Evolutionary conservation across 2,329 filamentous ascomycete genomes (phyloP).

Genomic region (Zymoseptoria passerinii): DNA sequence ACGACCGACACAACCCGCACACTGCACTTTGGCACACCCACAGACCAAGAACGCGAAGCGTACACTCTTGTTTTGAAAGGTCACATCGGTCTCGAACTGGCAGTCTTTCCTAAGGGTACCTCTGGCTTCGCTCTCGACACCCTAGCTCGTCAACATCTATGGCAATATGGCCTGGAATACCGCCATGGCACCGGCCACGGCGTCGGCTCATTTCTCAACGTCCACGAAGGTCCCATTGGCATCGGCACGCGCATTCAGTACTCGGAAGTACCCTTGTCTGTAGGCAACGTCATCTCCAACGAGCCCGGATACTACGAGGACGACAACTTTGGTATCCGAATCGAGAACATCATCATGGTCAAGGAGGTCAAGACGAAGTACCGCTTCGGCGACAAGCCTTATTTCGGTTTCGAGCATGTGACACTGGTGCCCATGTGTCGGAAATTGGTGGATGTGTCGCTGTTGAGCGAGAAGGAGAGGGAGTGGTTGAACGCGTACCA

Average conservation of each 20-base stretch:
- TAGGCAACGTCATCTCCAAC: slow-evolving; percentile 94
- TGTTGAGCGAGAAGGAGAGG: slow-evolving; percentile 68
- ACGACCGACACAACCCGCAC: slow-evolving; percentile 95
- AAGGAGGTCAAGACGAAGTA: slow-evolving; percentile 79
- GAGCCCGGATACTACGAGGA: slow-evolving; percentile 97
- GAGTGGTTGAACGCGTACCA: slow-evolving; percentile 85
- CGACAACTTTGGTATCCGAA: slow-evolving; percentile 85
- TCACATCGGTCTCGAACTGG: slow-evolving; percentile 77
- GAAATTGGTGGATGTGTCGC: slow-evolving; percentile 67
- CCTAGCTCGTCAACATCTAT: slow-evolving; percentile 82
- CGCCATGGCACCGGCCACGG: slow-evolving; percentile 94
- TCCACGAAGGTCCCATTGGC: slow-evolving; percentile 94
- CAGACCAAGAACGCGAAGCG: slow-evolving; percentile 72
- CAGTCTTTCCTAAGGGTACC: slow-evolving; percentile 88
- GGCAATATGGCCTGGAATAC: slow-evolving; percentile 90
- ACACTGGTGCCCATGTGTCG: slow-evolving; percentile 94
- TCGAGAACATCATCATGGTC: slow-evolving; percentile 92
- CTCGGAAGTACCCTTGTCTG: slow-evolving; percentile 76
- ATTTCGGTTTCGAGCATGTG: slow-evolving; percentile 90
- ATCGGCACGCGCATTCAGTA: slow-evolving; percentile 89
- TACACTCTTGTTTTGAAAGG: slow-evolving; percentile 95
- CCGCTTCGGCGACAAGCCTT: slow-evolving; percentile 88
- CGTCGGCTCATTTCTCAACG: slow-evolving; percentile 89
- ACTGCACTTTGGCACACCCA: slow-evolving; percentile 80
- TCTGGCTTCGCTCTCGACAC: slow-evolving; percentile 86